Conservation (phyloP, 306 rosid genomes). For the Parietaria judaica region DNA sequence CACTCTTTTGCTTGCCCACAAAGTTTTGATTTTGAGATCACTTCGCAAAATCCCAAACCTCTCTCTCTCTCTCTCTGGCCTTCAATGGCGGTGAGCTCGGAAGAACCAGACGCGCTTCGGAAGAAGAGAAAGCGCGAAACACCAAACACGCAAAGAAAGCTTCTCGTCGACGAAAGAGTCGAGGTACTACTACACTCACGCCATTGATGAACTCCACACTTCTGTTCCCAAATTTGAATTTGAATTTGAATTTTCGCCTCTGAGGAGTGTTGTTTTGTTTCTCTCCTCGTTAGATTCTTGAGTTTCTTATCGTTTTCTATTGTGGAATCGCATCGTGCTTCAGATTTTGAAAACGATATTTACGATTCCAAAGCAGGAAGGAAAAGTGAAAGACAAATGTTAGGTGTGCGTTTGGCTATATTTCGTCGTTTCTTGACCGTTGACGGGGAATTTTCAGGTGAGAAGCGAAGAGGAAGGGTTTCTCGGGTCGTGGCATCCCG, state of each 20-base stretch:
- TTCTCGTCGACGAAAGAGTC: constrained; percentile 20
- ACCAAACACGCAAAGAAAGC: constrained; percentile 10
- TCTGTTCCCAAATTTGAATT: not conserved
- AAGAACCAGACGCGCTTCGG: not conserved
- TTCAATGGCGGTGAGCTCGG: constrained; percentile 31
- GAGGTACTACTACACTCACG: constrained; percentile 24
- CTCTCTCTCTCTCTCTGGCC: constrained; percentile 1
- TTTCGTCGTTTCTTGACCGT: too few relatives aligned
- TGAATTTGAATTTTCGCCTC: not conserved
- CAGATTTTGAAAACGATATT: not conserved
- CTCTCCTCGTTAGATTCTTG: not conserved
- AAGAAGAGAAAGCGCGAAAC: constrained; percentile 18
- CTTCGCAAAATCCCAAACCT: not conserved
- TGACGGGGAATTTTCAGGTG: constrained; percentile 36
- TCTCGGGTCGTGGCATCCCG: constrained; percentile 84
- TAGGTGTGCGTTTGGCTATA: too few relatives aligned
- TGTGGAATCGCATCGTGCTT: not conserved
- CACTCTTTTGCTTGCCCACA: constrained; percentile 7
- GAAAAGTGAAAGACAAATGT: too few relatives aligned
- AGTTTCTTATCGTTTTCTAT: not conserved
- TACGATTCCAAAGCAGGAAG: not conserved
- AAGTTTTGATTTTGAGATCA: not conserved
- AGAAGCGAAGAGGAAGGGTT: constrained; percentile 70
- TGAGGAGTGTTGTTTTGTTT: not conserved
- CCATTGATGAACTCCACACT: not conserved